Conservation (phyloP, 2,329 filamentous ascomycete genomes). For the Epichloe uncinata region DNA sequence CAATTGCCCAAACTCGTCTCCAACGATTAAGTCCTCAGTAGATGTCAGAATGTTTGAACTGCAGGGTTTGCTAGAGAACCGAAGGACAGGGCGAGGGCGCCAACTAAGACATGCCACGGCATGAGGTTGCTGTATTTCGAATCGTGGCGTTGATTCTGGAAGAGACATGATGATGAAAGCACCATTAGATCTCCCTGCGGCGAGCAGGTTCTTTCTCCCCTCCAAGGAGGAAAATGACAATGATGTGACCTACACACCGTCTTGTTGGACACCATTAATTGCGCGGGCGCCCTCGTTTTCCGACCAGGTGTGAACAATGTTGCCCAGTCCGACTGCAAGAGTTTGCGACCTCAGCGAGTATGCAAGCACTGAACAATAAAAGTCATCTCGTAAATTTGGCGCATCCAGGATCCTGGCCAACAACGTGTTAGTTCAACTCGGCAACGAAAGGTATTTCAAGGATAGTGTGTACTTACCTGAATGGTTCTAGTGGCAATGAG, state of each 20-base stretch:
- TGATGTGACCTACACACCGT: conserved; percentile 54
- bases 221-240: conserved; percentile 76
- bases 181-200: conserved; percentile 69
- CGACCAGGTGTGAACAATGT: conserved; percentile 78
- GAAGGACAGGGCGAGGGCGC: conserved; percentile 47
- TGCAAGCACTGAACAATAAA: conserved; percentile 83
- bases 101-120: conserved; percentile 73
- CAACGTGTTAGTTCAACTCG: background rate
- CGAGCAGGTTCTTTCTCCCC: conserved; percentile 68
- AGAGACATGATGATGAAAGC: conserved; percentile 67
- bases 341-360: conserved; percentile 65
- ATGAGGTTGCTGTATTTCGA: conserved; percentile 58
- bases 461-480: conserved; percentile 44
- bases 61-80: conserved; percentile 37
- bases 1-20: conserved; percentile 69
- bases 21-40: conserved; percentile 75
- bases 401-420: conserved; percentile 63
- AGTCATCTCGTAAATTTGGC: conserved; percentile 81
- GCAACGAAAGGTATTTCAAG: background rate
- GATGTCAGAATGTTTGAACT: conserved; percentile 37
- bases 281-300: conserved; percentile 52
- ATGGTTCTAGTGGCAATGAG: conserved; percentile 56
- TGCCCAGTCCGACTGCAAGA: conserved; percentile 71
- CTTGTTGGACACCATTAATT: conserved; percentile 21
- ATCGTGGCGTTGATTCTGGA: conserved; percentile 55